Percentiles rank a stretch among this genome's conserved stretches.
phyloP scores from a whole-genome alignment of 192 early-diverging fungal species.

The Physocladia obscura region DNA sequence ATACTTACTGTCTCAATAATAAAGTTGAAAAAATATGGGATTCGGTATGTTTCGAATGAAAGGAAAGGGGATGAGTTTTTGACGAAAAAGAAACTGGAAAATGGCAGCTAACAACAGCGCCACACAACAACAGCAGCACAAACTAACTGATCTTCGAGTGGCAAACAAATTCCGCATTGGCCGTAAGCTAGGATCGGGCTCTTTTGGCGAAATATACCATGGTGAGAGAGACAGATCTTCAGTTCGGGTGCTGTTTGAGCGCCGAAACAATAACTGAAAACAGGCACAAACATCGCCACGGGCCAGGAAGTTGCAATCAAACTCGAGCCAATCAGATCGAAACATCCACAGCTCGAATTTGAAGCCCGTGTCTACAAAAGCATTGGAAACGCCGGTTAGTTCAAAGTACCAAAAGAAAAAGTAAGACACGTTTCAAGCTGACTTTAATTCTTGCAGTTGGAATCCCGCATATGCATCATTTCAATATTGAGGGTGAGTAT shows the following conservation, averaged over 20 bases:
- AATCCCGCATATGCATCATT: conserved; percentile 87
- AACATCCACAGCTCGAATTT: conserved; percentile 96
- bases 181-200: conserved; percentile 93
- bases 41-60: too few relatives aligned
- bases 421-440: not conserved
- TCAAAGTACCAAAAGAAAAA: conserved; percentile 83
- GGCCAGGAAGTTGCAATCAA: conserved; percentile 98
- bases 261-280: conserved; percentile 92
- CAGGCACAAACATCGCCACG: conserved; percentile 80
- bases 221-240: conserved; percentile 50
- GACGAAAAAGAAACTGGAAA: too few relatives aligned
- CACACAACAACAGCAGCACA: too few relatives aligned
- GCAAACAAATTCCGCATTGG: conserved; percentile 93
- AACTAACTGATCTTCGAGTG: conserved; percentile 60
- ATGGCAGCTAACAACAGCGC: too few relatives aligned
- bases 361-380: conserved; percentile 95
- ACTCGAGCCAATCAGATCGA: conserved; percentile 88
- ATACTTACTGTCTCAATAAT: too few relatives aligned
- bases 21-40: too few relatives aligned
- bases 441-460: conserved; percentile 55
- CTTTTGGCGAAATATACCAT: conserved; percentile 97
- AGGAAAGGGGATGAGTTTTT: too few relatives aligned
- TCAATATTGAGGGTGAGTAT: conserved; percentile 92
- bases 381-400: conserved; percentile 75
- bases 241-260: conserved; percentile 72